These are phyloP conservation scores for Leccinum ochraceum DNA, from an alignment of 768 basidiomycete genomes.

Conservation along the genomic window DNA sequence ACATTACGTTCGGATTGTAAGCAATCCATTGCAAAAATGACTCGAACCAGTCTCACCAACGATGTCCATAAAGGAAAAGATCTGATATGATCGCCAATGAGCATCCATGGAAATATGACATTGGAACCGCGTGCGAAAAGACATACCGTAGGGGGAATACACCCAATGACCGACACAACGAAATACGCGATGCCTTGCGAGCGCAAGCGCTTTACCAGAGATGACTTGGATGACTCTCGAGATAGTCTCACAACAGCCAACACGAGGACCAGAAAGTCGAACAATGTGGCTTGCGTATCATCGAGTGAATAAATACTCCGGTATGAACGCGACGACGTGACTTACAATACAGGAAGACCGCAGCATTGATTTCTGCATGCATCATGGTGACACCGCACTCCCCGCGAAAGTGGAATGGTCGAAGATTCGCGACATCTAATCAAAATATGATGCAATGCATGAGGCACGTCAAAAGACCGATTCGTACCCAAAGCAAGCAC, in stretches of 20 bases:
- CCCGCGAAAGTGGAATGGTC: neutral
- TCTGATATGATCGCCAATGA: slow-evolving; percentile 1
- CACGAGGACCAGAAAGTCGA: slow-evolving; percentile 23
- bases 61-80: slow-evolving; percentile 12
- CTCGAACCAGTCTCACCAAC: neutral
- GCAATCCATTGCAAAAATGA: neutral
- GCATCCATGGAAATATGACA: neutral
- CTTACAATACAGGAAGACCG: slow-evolving; percentile 24
- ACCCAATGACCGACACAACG: slow-evolving; percentile 15
- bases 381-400: neutral
- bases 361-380: slow-evolving; percentile 5
- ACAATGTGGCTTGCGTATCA: slow-evolving; percentile 21
- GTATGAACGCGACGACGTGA: neutral
- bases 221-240: slow-evolving; percentile 13
- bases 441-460: neutral
- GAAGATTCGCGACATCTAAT: slow-evolving; percentile 19
- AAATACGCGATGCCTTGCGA: slow-evolving; percentile 27
- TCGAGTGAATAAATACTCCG: neutral
- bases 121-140: neutral
- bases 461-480: neutral
- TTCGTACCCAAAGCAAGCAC: slow-evolving; percentile 17
- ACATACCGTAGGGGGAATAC: slow-evolving; percentile 16
- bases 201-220: slow-evolving; percentile 18
- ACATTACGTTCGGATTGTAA: neutral
- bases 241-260: slow-evolving; percentile 21